Evolutionary conservation across 164 flowering plant species (phyloP).

Genomic region (Kingdonia uniflora): DNA sequence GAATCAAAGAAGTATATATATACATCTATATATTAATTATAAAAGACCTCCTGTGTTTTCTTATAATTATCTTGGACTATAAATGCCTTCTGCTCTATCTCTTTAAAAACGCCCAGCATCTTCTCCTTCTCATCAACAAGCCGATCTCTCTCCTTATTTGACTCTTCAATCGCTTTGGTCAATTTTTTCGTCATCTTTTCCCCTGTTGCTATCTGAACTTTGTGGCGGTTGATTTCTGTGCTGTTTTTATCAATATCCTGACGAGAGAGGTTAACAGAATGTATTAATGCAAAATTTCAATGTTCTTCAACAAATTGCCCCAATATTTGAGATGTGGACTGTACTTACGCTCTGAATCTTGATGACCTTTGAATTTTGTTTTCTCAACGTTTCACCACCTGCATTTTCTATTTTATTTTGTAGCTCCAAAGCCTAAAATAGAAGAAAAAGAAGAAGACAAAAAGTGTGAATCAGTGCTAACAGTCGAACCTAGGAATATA

Average conservation of each 20-base stretch:
- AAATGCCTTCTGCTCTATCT: slow-evolving; percentile 75
- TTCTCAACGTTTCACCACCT: slow-evolving; percentile 78
- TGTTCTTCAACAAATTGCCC: not conserved
- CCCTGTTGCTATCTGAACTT: slow-evolving; percentile 75
- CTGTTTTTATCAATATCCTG: slow-evolving; percentile 80
- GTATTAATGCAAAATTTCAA: not conserved
- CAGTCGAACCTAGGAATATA: too few relatives aligned
- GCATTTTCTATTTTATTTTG: slow-evolving; percentile 89
- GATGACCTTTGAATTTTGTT: slow-evolving; percentile 59
- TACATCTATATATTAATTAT: not conserved
- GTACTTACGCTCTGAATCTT: slow-evolving; percentile 85
- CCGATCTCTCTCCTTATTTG: slow-evolving; percentile 72
- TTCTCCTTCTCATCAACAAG: slow-evolving; percentile 51
- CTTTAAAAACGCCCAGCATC: slow-evolving; percentile 42
- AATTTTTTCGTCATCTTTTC: slow-evolving; percentile 73
- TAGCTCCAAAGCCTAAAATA: slow-evolving; percentile 60
- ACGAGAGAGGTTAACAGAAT: not conserved
- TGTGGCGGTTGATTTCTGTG: slow-evolving; percentile 82
- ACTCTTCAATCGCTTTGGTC: slow-evolving; percentile 77
- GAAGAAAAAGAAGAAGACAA: not conserved
- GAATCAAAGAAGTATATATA: too few relatives aligned
- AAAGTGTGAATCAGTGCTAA: too few relatives aligned
- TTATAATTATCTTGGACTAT: slow-evolving; percentile 70
- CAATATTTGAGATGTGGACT: not conserved
- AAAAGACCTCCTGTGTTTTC: slow-evolving; percentile 57